Conservation (phyloP, 75 land plant species). For the Cunninghamia lanceolata region DNA sequence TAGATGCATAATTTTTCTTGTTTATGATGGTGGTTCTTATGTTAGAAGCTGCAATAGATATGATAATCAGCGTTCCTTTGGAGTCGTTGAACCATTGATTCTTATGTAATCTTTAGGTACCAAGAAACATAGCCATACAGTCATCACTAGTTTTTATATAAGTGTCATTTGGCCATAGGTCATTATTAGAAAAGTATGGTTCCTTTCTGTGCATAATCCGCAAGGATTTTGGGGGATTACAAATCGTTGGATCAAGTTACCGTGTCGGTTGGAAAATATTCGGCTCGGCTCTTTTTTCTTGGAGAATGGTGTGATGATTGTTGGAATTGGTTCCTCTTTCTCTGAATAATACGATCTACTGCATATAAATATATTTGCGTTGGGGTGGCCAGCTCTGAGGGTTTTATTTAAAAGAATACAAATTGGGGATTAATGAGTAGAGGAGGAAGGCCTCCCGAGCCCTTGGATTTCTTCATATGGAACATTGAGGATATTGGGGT, state of each 20-base stretch:
- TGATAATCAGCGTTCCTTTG: too few species aligned
- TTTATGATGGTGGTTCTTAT: too few species aligned
- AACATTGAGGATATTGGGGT: slow-evolving; percentile 29
- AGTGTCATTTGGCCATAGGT: too few species aligned
- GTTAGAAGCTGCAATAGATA: too few species aligned
- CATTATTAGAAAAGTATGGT: too few species aligned
- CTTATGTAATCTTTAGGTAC: too few species aligned
- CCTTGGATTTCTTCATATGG: slow-evolving; percentile 27
- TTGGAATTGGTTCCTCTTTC: background rate
- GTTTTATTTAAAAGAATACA: background rate
- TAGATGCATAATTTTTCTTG: too few species aligned
- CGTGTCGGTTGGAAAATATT: background rate
- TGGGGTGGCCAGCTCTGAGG: background rate
- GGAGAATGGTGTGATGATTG: background rate
- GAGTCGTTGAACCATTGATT: too few species aligned
- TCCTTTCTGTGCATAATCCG: background rate
- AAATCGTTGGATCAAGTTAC: background rate
- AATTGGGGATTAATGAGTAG: slow-evolving; percentile 11
- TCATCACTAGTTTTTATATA: too few species aligned
- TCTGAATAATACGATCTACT: too few species aligned
- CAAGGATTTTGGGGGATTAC: background rate
- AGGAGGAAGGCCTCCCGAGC: slow-evolving; percentile 18
- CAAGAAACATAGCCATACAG: too few species aligned
- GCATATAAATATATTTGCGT: too few species aligned
- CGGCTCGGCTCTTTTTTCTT: background rate